Evolutionary conservation across 106 monocot species (phyloP).

Genomic region (Acanthochlamys bracteata): DNA sequence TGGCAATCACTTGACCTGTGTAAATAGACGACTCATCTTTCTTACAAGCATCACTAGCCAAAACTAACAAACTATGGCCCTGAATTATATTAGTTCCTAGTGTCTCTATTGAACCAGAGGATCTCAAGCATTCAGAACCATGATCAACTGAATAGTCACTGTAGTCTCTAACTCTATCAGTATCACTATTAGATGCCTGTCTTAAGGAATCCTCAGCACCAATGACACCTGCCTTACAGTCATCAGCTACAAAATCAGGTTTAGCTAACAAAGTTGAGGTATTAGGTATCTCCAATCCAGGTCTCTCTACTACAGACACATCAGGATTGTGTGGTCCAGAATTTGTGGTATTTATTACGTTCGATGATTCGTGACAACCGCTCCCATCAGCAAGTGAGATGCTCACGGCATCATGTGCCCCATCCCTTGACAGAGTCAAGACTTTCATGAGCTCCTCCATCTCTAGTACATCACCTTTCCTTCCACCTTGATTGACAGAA

Average conservation of each 20-base stretch:
- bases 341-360: not conserved
- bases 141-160: slow-evolving; percentile 9
- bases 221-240: slow-evolving; percentile 15
- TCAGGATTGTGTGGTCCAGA: slow-evolving; percentile 16
- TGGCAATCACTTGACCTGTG: slow-evolving; percentile 13
- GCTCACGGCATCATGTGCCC: slow-evolving; percentile 11
- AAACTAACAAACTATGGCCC: slow-evolving; percentile 8
- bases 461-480: slow-evolving; percentile 74
- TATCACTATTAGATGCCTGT: slow-evolving; percentile 9
- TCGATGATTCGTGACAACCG: slow-evolving; percentile 17
- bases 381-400: not conserved
- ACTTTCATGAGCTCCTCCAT: slow-evolving; percentile 58
- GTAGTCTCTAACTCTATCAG: slow-evolving; percentile 1
- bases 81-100: slow-evolving; percentile 8
- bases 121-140: slow-evolving; percentile 10
- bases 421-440: slow-evolving; percentile 60
- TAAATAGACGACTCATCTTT: slow-evolving; percentile 9
- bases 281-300: slow-evolving; percentile 21
- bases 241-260: slow-evolving; percentile 6
- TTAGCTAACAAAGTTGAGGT: slow-evolving; percentile 9
- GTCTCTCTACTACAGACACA: slow-evolving; percentile 8
- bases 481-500: slow-evolving; percentile 17
- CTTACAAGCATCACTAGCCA: slow-evolving; percentile 7
- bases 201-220: slow-evolving; percentile 6
- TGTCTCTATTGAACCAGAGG: slow-evolving; percentile 5